Conservation (phyloP, 2,329 filamentous ascomycete species). For the Aspergillus candidus region DNA sequence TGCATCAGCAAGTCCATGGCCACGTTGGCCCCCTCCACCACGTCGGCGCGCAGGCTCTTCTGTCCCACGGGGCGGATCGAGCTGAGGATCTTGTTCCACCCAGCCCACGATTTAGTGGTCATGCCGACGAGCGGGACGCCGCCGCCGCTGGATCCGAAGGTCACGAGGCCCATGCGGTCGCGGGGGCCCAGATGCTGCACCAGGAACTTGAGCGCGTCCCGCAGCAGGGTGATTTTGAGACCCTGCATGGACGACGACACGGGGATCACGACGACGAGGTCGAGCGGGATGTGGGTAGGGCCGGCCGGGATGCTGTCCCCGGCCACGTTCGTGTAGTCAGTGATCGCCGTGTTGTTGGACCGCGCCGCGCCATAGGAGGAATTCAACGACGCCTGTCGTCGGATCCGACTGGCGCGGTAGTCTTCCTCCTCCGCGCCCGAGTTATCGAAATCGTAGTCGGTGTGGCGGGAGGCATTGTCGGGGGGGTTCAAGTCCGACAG, state of each 20-base stretch:
- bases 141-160: conserved; percentile 89
- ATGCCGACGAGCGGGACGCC: conserved; percentile 95
- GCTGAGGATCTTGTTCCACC: conserved; percentile 79
- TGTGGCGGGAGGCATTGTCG: conserved; percentile 55
- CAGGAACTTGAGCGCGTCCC: conserved; percentile 87
- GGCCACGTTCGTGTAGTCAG: conserved; percentile 77
- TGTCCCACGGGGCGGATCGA: conserved; percentile 91
- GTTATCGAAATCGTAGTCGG: conserved; percentile 72
- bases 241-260: conserved; percentile 99
- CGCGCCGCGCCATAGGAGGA: conserved; percentile 76
- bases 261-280: conserved; percentile 93
- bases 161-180: conserved; percentile 94
- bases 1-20: conserved; percentile 99
- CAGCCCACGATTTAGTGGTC: conserved; percentile 90
- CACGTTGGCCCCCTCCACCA: conserved; percentile 94
- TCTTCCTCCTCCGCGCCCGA: conserved; percentile 89
- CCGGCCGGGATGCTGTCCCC: conserved; percentile 47
- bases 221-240: conserved; percentile 92
- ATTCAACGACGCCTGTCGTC: conserved; percentile 73
- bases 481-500: conserved; percentile 74
- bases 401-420: conserved; percentile 53
- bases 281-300: conserved; percentile 85
- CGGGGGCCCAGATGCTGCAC: conserved; percentile 83
- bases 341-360: conserved; percentile 81
- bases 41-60: conserved; percentile 92